phyloP scores from a whole-genome alignment of 2,329 filamentous ascomycete genomes.

The Chrysoporthe austroafricana region DNA sequence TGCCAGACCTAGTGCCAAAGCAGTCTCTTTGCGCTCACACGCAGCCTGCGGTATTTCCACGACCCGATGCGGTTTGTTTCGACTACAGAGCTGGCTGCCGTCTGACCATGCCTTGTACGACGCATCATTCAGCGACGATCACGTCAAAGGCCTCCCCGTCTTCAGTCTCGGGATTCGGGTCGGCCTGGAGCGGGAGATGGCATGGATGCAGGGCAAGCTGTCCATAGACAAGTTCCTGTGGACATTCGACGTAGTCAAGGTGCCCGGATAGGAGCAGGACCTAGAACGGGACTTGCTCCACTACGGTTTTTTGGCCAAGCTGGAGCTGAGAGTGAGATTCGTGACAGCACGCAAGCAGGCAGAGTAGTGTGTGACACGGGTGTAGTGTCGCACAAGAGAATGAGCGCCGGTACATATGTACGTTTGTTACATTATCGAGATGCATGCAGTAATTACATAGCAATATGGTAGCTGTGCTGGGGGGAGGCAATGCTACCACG shows the following conservation, averaged over 20 bases:
- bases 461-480: conserved; percentile 4
- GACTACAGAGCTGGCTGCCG: conserved; percentile 3
- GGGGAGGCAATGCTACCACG: conserved; percentile 18
- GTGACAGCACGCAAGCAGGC: not conserved
- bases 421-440: too few species aligned
- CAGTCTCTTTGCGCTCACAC: conserved; percentile 1
- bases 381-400: too few species aligned
- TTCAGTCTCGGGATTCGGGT: conserved; percentile 10
- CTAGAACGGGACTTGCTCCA: conserved; percentile 4
- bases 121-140: not conserved
- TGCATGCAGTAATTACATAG: too few species aligned
- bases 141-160: not conserved
- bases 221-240: conserved; percentile 5
- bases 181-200: conserved; percentile 10
- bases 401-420: too few species aligned
- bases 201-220: conserved; percentile 6
- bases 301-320: conserved; percentile 9
- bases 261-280: not conserved
- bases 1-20: not conserved
- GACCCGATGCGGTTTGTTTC: conserved; percentile 6
- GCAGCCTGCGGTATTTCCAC: conserved; percentile 10
- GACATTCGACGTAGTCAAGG: conserved; percentile 10
- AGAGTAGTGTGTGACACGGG: too few species aligned
- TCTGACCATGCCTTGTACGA: not conserved
- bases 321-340: not conserved